phyloP scores from a whole-genome alignment of 768 basidiomycete species.

The Collybia sp. region DNA sequence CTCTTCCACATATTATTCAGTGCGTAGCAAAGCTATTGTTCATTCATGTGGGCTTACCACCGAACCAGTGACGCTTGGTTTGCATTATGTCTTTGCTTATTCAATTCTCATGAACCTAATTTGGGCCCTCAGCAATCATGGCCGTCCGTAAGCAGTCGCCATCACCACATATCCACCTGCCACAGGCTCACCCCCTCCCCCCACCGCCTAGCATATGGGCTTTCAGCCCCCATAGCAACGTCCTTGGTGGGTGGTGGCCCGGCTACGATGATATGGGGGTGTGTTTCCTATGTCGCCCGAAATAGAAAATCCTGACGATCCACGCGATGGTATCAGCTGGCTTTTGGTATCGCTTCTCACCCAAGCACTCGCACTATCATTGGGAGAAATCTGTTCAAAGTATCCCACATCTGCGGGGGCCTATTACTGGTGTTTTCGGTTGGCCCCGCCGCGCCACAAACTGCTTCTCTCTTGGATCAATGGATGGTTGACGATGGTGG shows the following conservation, averaged over 20 bases:
- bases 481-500: constrained; percentile 66
- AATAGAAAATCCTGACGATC: too few species aligned
- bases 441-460: constrained; percentile 47
- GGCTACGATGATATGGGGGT: constrained; percentile 58
- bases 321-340: constrained; percentile 46
- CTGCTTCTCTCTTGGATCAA: constrained; percentile 59
- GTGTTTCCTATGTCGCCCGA: constrained; percentile 3
- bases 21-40: constrained; percentile 13
- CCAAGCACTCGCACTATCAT: constrained; percentile 44
- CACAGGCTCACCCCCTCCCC: background rate
- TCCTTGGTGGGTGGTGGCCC: constrained; percentile 52
- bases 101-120: constrained; percentile 3
- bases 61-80: constrained; percentile 44
- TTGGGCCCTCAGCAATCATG: constrained; percentile 41
- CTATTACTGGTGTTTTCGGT: constrained; percentile 64
- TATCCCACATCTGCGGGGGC: constrained; percentile 60
- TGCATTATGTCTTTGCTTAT: constrained; percentile 4
- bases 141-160: constrained; percentile 62
- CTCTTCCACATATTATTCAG: constrained; percentile 51
- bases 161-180: background rate
- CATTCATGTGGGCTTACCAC: background rate
- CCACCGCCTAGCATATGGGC: constrained; percentile 39
- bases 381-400: constrained; percentile 56
- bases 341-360: constrained; percentile 45
- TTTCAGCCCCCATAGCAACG: constrained; percentile 52